Percentiles rank a stretch among this genome's conserved stretches.
phyloP scores from a whole-genome alignment of 2,329 filamentous ascomycete genomes.

The Nannizziopsis barbatae region DNA sequence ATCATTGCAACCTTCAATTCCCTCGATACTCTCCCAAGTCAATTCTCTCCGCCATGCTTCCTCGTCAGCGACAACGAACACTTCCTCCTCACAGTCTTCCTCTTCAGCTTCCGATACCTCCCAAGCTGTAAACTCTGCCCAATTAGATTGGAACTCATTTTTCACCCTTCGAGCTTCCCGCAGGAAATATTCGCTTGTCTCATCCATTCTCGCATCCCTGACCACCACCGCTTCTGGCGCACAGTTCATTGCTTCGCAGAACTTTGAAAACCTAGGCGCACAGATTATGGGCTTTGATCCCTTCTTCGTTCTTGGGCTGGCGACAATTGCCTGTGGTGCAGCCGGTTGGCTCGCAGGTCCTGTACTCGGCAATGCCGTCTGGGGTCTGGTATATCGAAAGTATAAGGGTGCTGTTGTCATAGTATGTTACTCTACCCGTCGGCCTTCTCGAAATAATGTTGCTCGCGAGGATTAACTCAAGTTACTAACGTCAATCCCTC shows the following conservation, averaged over 20 bases:
- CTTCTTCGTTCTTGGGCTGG: conserved; percentile 69
- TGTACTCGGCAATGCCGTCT: conserved; percentile 65
- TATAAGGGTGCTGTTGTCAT: conserved; percentile 60
- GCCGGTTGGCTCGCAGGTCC: conserved; percentile 83
- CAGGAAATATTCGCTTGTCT: conserved; percentile 68
- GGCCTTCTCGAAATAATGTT: neutral
- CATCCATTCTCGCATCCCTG: conserved; percentile 57
- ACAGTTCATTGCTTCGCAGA: conserved; percentile 53
- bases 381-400: conserved; percentile 62
- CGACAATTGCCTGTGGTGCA: conserved; percentile 64
- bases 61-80: neutral
- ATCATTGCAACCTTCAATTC: neutral
- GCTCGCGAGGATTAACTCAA: neutral
- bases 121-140: conserved; percentile 1
- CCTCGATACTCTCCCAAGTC: neutral
- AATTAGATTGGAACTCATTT: conserved; percentile 82
- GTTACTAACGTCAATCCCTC: neutral
- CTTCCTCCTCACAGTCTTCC: neutral
- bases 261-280: conserved; percentile 54
- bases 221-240: conserved; percentile 45
- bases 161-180: conserved; percentile 80
- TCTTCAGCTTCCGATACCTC: neutral
- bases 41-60: conserved; percentile 3
- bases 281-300: conserved; percentile 77
- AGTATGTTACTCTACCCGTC: conserved; percentile 37